Evolutionary conservation across 202 grass and related monocot genomes (phyloP).

Genomic region (Setaria italica): DNA sequence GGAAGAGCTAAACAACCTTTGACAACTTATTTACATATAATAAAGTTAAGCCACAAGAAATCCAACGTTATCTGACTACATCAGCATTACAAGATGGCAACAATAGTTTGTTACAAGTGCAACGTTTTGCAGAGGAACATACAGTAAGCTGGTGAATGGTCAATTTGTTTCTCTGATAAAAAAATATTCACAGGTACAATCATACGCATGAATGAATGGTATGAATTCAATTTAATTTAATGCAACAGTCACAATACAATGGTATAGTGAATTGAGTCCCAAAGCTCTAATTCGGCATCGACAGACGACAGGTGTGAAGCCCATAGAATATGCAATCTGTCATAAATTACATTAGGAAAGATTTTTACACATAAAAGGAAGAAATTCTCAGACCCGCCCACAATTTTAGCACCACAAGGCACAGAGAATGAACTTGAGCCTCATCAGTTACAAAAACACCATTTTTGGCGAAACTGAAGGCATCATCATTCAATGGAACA

Average conservation of each 20-base stretch:
- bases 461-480: conserved; percentile 8
- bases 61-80: no score
- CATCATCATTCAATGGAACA: conserved; percentile 47
- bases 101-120: neutral
- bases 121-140: neutral
- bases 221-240: neutral
- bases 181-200: neutral
- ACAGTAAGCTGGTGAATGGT: neutral
- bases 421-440: conserved; percentile 13
- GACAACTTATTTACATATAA: no score
- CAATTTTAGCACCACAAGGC: neutral
- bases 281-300: neutral
- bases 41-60: no score
- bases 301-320: neutral
- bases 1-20: no score
- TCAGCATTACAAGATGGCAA: neutral
- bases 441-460: conserved; percentile 25
- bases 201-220: neutral
- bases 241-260: conserved; percentile 24
- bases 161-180: neutral
- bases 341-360: conserved; percentile 34
- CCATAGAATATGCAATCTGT: conserved; percentile 31
- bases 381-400: neutral
- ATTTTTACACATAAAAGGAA: conserved; percentile 26
- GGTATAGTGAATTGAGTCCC: neutral